Base-by-base conservation (phyloP, 148 eudicot genomes). In the Fagopyrum esculentum region DNA sequence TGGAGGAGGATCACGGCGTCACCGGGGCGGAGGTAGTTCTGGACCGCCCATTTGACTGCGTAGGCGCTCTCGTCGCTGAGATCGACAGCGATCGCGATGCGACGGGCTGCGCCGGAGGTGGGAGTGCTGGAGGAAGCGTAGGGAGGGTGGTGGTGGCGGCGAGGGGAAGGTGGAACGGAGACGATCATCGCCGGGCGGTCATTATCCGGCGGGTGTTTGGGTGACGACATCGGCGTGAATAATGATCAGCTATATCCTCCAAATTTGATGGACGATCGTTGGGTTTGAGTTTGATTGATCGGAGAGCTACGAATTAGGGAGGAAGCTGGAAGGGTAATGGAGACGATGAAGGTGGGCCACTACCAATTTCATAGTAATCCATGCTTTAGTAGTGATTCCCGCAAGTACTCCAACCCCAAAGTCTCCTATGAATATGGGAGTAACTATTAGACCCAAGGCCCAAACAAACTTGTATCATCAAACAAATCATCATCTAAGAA, bases 1-100 rank as follows among this genome's bases (percentile, higher is more conserved):
- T 88, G 91, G 59, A 88, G 87, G 78, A 88, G 89, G 77, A 84
- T 81, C 26, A 88, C 91, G 72, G 82, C 82, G 79, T 88, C 91
- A 17, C 86, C 86, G 9, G 73, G 86, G 12, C 91, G 91, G 78
- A 88, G 89, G 77, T 88, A 88, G 77, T 88, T 86, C 16, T 82
- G 86, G 2, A 88, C 87, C 0, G 91, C 91, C 91, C 91, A 88
- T 7, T 80, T 76, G 3, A 88, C 89, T 51, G 89, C 83, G 40
- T 77, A 78, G 47, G 87, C 91, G 51, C 85, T 81, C 72, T 88
- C 91, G 75, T 84, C 91, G 75, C 89, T 86, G 10, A 88, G 83
- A 73, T 88, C 89, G 17, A 88, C 91, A 73, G 87, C 87, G 55
- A 88, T 86, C 9, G 81, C 91, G 74, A 88, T 77, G 66, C 74